A percentile compares a stretch with the other conserved stretches of the same genome.
Evolutionary conservation across 768 basidiomycete genomes (phyloP).

Genomic region (Piloderma croceum): DNA sequence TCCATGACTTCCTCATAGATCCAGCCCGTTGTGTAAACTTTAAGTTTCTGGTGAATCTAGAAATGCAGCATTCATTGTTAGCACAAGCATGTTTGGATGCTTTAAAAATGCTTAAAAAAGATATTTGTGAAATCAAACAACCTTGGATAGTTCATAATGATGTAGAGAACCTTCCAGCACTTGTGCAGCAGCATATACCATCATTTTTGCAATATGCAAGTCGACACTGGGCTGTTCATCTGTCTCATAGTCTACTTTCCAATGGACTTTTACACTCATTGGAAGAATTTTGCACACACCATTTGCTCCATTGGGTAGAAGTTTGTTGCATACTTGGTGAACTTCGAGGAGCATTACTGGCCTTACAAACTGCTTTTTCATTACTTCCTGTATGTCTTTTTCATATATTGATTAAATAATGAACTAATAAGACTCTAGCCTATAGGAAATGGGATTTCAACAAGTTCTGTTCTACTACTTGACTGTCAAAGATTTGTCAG

Average conservation of each 20-base stretch:
- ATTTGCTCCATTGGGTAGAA: conserved; percentile 20
- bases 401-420: no score
- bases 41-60: conserved; percentile 5
- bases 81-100: background rate
- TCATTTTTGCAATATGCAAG: conserved; percentile 16
- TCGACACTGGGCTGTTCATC: conserved; percentile 16
- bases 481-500: conserved; percentile 8
- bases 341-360: conserved; percentile 1
- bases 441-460: no score
- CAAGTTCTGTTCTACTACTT: no score
- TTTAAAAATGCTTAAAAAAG: background rate
- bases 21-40: conserved; percentile 8
- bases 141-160: background rate
- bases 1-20: conserved; percentile 15
- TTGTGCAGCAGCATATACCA: conserved; percentile 7
- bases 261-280: conserved; percentile 4
- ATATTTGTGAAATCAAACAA: background rate
- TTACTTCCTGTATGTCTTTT: no score
- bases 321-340: no score
- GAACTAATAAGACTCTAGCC: no score
- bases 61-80: background rate
- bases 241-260: no score
- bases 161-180: conserved; percentile 5
- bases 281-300: conserved; percentile 9
- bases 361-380: background rate